Conservation (phyloP, 2,329 filamentous ascomycete genomes). For the Fusarium fracticaudum region DNA sequence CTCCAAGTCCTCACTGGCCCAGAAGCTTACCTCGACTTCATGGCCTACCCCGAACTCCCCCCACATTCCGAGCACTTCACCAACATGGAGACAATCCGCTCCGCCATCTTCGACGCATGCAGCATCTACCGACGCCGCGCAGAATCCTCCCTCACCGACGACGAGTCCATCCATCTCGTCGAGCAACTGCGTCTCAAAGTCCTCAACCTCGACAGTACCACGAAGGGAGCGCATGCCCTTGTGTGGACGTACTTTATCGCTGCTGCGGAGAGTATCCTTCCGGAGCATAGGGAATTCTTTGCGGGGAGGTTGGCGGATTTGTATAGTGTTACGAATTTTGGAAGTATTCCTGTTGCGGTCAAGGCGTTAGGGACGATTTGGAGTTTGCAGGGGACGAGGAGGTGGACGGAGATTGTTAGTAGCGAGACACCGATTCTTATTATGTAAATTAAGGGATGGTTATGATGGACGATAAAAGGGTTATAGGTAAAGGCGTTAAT, state of each 20-base stretch:
- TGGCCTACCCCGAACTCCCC: conserved; percentile 35
- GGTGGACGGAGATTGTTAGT: conserved; percentile 46
- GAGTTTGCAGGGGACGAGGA: conserved; percentile 36
- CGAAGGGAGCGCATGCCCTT: conserved; percentile 49
- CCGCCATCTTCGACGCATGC: conserved; percentile 41
- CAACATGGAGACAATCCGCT: conserved; percentile 36
- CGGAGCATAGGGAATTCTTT: conserved; percentile 50
- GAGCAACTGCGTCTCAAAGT: conserved; percentile 47
- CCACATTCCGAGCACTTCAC: conserved; percentile 30
- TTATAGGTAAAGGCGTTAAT: not conserved
- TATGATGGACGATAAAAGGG: not conserved
- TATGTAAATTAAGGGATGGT: conserved; percentile 30
- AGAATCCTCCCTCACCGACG: conserved; percentile 22
- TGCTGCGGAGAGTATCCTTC: conserved; percentile 49
- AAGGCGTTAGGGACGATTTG: conserved; percentile 48
- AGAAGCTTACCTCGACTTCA: conserved; percentile 43
- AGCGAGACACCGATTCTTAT: conserved; percentile 43
- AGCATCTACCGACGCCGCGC: conserved; percentile 41
- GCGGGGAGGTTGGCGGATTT: conserved; percentile 42
- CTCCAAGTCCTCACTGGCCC: conserved; percentile 33
- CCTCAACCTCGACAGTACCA: conserved; percentile 37
- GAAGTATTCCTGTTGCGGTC: conserved; percentile 51
- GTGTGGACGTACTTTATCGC: conserved; percentile 55
- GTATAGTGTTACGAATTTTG: conserved; percentile 48
- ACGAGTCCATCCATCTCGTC: conserved; percentile 42